Base-by-base conservation (phyloP, 495 filamentous ascomycete species). In the Aspergillus nanangensis region DNA sequence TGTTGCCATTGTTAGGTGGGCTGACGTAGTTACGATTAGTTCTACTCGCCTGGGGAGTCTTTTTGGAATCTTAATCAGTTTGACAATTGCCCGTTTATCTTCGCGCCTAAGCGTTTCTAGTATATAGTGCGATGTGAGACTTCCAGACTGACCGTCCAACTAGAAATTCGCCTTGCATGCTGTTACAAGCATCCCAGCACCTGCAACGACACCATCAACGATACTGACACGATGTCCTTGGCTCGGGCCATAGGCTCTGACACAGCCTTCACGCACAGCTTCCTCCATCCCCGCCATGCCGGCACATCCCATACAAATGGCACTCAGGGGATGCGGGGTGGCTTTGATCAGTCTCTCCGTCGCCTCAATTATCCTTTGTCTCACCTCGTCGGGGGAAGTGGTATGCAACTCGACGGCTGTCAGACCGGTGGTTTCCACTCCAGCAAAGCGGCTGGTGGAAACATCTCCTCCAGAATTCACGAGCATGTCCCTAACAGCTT, bases 221-320 rank as follows among this genome's bases (percentile, higher is more conserved):
- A 96, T 81, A 57, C 74, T 75, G 3, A 95, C 76, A 19, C 69
- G 60, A 37, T 52, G 60, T 0, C 86, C 88, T 38, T 76, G 69
- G 11, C 72, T 63, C 34, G 75, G 66, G 11, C 86, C 88, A 49
- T 83, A 80, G 15, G 74, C 72, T 44, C 82, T 77, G 21, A 78
- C 58, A 34, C 86, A 86, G 2, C 82, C 84, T 29, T 78, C 76
- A 40, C 84, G 74, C 35, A 96, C 88, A 39, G 86, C 84, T 45
- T 82, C 76, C 44, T 92, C 86, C 71, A 97, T 78, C 10, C 92
- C 93, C 18, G 81, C 84, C 93, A 96, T 95, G 4, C 93, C 92
- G 32, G 90, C 92, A 69, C 91, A 95, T 45, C 88, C 81, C 48
- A 85, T 77, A 21, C 77, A 76, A 0, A 91, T 82, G 11, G 67